Evolutionary conservation across 345 rosid species (phyloP).

Genomic region (Gossypium sturtianum): DNA sequence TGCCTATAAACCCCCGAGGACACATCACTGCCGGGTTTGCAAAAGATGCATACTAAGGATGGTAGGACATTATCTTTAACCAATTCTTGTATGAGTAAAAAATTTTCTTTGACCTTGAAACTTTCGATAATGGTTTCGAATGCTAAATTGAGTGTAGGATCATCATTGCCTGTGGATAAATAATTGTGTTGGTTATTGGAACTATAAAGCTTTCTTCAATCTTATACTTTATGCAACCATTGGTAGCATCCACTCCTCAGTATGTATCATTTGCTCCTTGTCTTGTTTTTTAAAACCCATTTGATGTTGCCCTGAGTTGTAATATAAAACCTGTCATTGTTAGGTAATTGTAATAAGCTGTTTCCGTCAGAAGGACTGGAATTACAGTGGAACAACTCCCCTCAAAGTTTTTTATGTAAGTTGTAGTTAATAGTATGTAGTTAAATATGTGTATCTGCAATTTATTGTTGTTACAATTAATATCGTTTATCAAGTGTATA

Average conservation of each 20-base stretch:
- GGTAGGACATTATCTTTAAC: conserved; percentile 41
- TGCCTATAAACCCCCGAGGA: conserved; percentile 67
- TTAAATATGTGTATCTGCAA: conserved; percentile 2
- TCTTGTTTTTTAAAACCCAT: background rate
- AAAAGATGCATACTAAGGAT: conserved; percentile 84
- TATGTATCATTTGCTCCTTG: conserved; percentile 22
- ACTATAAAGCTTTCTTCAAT: conserved; percentile 79
- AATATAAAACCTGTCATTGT: conserved; percentile 7
- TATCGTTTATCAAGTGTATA: background rate
- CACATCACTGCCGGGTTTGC: conserved; percentile 92
- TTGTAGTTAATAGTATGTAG: conserved; percentile 6
- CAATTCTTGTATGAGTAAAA: background rate
- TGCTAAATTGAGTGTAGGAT: conserved; percentile 48
- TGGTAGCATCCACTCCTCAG: conserved; percentile 65
- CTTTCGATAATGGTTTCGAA: background rate
- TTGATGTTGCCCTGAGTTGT: conserved; percentile 7
- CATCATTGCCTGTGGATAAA: conserved; percentile 94
- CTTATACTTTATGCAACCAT: conserved; percentile 56
- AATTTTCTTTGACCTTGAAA: background rate
- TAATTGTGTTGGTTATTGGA: conserved; percentile 85
- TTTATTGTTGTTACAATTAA: background rate
- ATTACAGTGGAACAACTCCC: conserved; percentile 30
- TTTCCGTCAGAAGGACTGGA: conserved; percentile 34
- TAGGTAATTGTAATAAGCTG: conserved; percentile 48
- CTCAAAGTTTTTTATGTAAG: conserved; percentile 53